Conservation (phyloP, 164 flowering plant species). For the Platanus orientalis region DNA sequence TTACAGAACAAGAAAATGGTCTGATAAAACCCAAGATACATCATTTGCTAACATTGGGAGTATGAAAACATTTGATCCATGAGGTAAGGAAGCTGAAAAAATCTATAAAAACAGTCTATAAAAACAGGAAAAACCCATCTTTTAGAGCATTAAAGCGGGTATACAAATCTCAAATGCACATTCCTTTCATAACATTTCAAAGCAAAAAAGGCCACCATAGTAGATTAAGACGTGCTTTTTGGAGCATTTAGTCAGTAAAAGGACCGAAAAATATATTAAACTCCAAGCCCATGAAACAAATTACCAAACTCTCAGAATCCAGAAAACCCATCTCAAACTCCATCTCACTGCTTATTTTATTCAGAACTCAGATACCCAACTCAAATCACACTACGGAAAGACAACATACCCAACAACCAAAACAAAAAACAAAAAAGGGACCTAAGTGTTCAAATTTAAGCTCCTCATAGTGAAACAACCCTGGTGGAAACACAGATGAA, state of each 20-base stretch:
- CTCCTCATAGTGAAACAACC: not conserved
- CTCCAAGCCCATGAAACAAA: not conserved
- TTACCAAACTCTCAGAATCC: not conserved
- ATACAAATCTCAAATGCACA: not conserved
- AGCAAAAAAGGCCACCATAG: not conserved
- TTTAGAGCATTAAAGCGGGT: not conserved
- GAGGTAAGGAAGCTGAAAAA: not conserved
- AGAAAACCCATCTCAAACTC: not conserved
- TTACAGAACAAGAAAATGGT: too few relatives aligned
- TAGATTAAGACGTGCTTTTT: too few relatives aligned
- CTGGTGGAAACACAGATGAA: not conserved
- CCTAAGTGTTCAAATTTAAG: not conserved
- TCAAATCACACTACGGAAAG: not conserved
- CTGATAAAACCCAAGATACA: too few relatives aligned
- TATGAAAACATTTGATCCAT: too few relatives aligned
- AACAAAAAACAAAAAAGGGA: too few relatives aligned
- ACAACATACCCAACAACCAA: not conserved
- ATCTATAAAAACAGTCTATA: too few relatives aligned
- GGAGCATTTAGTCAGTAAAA: not conserved
- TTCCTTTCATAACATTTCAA: not conserved
- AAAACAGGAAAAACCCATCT: not conserved
- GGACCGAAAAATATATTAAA: not conserved
- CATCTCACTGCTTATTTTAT: not conserved
- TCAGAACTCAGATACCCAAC: not conserved
- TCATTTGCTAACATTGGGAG: too few relatives aligned